Conservation (phyloP, 176 grass and related monocot genomes). For the Hordeum marinum region DNA sequence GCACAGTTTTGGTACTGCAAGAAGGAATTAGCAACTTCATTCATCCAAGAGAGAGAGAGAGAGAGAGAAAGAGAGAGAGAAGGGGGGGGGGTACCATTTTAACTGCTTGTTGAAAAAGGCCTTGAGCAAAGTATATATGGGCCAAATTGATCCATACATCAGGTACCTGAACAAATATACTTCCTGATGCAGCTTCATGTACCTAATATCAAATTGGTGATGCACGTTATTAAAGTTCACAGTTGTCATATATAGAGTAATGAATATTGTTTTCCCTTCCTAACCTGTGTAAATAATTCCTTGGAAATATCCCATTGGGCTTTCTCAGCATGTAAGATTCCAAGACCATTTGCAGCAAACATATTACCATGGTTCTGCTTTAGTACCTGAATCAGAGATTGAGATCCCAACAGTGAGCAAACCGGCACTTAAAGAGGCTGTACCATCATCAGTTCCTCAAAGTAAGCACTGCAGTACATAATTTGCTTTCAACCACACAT, state of each 20-base stretch:
- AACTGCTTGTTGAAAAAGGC: constrained; percentile 82
- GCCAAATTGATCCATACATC: constrained; percentile 98
- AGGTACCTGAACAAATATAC: constrained; percentile 89
- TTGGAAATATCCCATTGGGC: constrained; percentile 90
- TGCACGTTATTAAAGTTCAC: constrained; percentile 4
- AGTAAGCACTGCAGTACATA: neutral
- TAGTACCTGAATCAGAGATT: constrained; percentile 53
- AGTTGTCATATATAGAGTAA: constrained; percentile 15
- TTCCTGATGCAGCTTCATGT: constrained; percentile 93
- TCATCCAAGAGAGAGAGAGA: neutral
- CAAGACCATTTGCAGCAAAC: constrained; percentile 96
- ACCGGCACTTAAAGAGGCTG: neutral
- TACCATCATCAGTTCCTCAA: neutral
- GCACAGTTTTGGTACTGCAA: constrained; percentile 86
- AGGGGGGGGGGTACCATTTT: constrained; percentile 55
- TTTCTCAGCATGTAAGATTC: constrained; percentile 87
- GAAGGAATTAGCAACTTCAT: constrained; percentile 25
- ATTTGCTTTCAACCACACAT: neutral
- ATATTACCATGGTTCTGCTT: constrained; percentile 73
- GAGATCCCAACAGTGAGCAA: constrained; percentile 1
- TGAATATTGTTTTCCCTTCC: neutral
- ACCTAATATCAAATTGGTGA: constrained; percentile 58
- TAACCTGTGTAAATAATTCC: constrained; percentile 95
- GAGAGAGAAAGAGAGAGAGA: too few relatives aligned
- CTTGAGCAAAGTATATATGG: constrained; percentile 94